Evolutionary conservation across 805 yeast genomes (phyloP).

Genomic region (Lipomyces sp.): DNA sequence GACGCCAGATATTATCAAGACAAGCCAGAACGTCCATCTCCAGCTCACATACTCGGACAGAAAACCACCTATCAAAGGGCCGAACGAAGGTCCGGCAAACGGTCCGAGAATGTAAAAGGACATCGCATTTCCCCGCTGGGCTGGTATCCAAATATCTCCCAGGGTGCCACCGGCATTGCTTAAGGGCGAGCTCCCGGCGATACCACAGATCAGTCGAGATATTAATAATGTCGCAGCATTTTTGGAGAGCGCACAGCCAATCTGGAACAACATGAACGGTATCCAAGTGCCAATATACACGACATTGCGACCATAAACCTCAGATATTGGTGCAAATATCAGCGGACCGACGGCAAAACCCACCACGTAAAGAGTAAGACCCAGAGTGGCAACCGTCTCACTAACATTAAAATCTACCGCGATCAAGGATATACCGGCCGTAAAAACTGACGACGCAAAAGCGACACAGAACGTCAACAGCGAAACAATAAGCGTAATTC

Average conservation of each 20-base stretch:
- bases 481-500: constrained; percentile 56
- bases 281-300: constrained; percentile 55
- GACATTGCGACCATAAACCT: constrained; percentile 51
- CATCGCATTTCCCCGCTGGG: constrained; percentile 60
- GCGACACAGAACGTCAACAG: constrained; percentile 63
- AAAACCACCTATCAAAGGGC: constrained; percentile 56
- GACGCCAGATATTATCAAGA: constrained; percentile 58
- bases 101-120: constrained; percentile 9
- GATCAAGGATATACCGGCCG: constrained; percentile 64
- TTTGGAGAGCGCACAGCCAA: constrained; percentile 57
- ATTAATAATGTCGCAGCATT: constrained; percentile 56
- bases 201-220: constrained; percentile 61
- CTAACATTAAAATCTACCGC: constrained; percentile 62
- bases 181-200: constrained; percentile 62
- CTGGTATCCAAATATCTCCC: constrained; percentile 59
- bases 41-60: constrained; percentile 56
- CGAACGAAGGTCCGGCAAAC: too few species aligned
- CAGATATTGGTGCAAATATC: constrained; percentile 61
- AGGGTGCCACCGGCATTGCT: constrained; percentile 62
- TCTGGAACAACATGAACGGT: constrained; percentile 53
- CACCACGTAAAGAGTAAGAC: constrained; percentile 77
- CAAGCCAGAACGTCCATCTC: constrained; percentile 67
- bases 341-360: constrained; percentile 79
- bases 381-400: constrained; percentile 66
- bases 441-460: constrained; percentile 62